Percentiles rank a stretch among this genome's conserved stretches.
Conservation (phyloP, 2,329 filamentous ascomycete genomes). For the Fusarium sarcochroum region DNA sequence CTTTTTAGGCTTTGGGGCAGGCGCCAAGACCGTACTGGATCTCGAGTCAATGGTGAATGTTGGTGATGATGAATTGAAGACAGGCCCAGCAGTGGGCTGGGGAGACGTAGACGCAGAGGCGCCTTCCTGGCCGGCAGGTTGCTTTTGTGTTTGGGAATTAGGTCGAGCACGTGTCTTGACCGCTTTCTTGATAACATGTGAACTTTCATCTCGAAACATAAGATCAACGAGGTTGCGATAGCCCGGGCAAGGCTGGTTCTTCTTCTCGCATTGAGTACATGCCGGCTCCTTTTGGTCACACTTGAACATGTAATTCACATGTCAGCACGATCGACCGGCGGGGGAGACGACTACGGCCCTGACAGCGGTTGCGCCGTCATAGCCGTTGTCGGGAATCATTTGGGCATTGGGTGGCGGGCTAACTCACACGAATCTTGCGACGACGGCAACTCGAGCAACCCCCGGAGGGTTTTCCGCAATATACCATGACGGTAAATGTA, state of each 20-base stretch:
- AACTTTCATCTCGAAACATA: conserved; percentile 71
- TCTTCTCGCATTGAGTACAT: conserved; percentile 69
- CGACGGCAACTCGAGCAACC: conserved; percentile 69
- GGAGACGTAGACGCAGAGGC: conserved; percentile 38
- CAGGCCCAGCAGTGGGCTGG: conserved; percentile 11
- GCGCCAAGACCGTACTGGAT: neutral
- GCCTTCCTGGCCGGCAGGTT: conserved; percentile 27
- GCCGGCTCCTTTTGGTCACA: conserved; percentile 67
- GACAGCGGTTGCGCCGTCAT: neutral
- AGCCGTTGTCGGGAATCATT: conserved; percentile 2
- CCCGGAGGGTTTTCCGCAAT: conserved; percentile 70
- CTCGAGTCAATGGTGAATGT: conserved; percentile 18
- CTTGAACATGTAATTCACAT: conserved; percentile 50
- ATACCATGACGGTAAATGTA: conserved; percentile 62
- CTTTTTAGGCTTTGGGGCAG: conserved; percentile 17
- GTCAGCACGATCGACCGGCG: conserved; percentile 14
- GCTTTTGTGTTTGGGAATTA: conserved; percentile 44
- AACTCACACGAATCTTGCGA: conserved; percentile 69
- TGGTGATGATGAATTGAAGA: conserved; percentile 24
- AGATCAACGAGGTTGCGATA: conserved; percentile 69
- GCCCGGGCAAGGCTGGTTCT: conserved; percentile 66
- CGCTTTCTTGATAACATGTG: conserved; percentile 68
- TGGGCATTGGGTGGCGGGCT: conserved; percentile 3
- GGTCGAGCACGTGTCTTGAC: conserved; percentile 52
- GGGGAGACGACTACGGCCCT: conserved; percentile 6